phyloP scores from a whole-genome alignment of 345 rosid species.

The Gossypium ekmanianum region DNA sequence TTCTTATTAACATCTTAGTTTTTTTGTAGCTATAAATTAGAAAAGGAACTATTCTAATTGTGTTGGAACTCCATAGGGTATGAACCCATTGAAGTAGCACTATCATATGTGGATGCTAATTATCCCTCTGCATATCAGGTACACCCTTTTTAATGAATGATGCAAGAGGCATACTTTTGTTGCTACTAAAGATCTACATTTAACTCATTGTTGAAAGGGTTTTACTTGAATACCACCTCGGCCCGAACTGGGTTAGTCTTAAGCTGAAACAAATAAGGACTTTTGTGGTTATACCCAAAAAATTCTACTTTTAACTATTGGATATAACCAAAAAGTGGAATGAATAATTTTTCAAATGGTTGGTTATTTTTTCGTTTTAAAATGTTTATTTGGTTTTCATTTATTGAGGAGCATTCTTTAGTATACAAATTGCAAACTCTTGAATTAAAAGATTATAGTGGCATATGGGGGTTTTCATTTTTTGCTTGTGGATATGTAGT shows the following conservation, averaged over 20 bases:
- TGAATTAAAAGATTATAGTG: constrained; percentile 4
- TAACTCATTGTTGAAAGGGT: too few species aligned
- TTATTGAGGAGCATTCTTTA: neutral
- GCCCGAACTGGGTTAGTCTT: too few species aligned
- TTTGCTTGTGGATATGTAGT: neutral
- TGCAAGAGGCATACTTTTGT: neutral
- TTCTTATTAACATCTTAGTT: neutral
- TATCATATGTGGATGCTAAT: neutral
- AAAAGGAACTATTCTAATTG: neutral
- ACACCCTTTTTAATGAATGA: neutral
- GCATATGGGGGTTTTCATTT: neutral
- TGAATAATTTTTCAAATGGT: neutral
- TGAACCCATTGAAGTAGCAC: constrained; percentile 79
- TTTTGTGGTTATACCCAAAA: too few species aligned
- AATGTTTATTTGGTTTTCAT: neutral
- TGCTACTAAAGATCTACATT: neutral
- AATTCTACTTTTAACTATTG: neutral
- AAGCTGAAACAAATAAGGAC: too few species aligned
- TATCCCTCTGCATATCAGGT: neutral
- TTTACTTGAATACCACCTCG: too few species aligned
- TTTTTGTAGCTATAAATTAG: neutral
- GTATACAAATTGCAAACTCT: neutral
- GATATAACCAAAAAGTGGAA: neutral
- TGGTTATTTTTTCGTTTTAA: neutral
- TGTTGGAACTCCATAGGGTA: constrained; percentile 44